phyloP scores from a whole-genome alignment of 495 filamentous ascomycete species.

The Podospora anserina region DNA sequence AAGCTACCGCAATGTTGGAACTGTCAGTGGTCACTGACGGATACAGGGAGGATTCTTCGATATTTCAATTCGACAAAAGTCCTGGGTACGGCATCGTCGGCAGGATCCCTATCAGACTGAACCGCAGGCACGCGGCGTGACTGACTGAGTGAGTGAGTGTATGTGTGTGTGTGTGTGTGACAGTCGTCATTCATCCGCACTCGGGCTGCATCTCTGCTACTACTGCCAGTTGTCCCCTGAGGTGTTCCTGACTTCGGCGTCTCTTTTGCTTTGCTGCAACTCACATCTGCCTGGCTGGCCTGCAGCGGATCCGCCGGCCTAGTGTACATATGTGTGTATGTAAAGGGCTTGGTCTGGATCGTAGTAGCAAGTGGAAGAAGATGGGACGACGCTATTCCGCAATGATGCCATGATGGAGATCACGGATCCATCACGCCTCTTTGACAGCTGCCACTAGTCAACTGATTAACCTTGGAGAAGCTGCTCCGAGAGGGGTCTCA shows the following conservation, averaged over 20 bases:
- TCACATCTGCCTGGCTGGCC: neutral
- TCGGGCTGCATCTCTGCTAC: no score
- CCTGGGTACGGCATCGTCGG: neutral
- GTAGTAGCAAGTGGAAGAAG: neutral
- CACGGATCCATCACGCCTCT: neutral
- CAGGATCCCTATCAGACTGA: neutral
- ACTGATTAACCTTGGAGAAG: neutral
- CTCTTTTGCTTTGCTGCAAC: neutral
- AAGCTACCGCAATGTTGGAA: neutral
- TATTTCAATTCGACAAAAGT: neutral
- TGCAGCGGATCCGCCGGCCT: neutral
- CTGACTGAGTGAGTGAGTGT: no score
- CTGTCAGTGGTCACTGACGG: neutral
- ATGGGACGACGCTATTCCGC: neutral
- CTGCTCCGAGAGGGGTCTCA: neutral
- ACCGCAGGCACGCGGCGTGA: neutral
- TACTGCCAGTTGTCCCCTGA: neutral
- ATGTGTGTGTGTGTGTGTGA: neutral
- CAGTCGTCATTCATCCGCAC: neutral
- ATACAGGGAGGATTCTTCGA: neutral
- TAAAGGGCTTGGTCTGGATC: neutral
- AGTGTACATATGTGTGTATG: neutral
- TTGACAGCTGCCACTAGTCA: neutral
- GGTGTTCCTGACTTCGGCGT: neutral
- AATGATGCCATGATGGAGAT: neutral